phyloP scores from a whole-genome alignment of 352 stramenopile species.

The Globisporangium heterothallicum region DNA sequence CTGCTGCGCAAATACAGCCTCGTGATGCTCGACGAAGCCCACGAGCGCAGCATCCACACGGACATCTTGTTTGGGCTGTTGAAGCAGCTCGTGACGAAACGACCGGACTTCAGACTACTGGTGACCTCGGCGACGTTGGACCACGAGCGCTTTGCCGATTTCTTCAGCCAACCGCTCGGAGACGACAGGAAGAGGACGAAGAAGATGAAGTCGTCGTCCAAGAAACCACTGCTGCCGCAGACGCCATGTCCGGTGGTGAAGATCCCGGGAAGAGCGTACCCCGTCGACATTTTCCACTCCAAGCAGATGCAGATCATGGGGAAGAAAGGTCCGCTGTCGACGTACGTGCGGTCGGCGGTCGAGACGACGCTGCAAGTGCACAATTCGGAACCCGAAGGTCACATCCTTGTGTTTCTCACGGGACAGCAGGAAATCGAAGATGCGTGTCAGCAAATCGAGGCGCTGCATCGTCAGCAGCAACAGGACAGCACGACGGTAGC shows the following conservation, averaged over 20 bases:
- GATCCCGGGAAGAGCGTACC: slow-evolving; percentile 90
- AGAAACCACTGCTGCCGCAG: background rate
- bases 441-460: slow-evolving; percentile 83
- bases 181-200: slow-evolving; percentile 9
- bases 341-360: slow-evolving; percentile 61
- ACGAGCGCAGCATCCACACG: slow-evolving; percentile 97
- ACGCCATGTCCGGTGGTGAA: slow-evolving; percentile 71
- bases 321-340: slow-evolving; percentile 45
- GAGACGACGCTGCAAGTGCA: slow-evolving; percentile 80
- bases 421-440: slow-evolving; percentile 92
- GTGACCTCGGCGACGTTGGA: slow-evolving; percentile 93
- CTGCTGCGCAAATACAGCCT: slow-evolving; percentile 77
- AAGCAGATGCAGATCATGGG: slow-evolving; percentile 81
- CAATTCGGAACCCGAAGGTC: slow-evolving; percentile 54
- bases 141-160: slow-evolving; percentile 78
- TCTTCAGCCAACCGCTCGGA: slow-evolving; percentile 47
- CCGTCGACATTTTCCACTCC: slow-evolving; percentile 92
- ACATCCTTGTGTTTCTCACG: slow-evolving; percentile 95
- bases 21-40: slow-evolving; percentile 96
- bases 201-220: slow-evolving; percentile 5
- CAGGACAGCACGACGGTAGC: slow-evolving; percentile 3
- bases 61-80: slow-evolving; percentile 97
- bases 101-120: slow-evolving; percentile 86
- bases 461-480: slow-evolving; percentile 22
- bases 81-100: slow-evolving; percentile 55